A percentile compares a stretch with the other conserved stretches of the same genome.
Evolutionary conservation across 495 filamentous ascomycete species (phyloP).

Genomic region (Xylaria telfairii): DNA sequence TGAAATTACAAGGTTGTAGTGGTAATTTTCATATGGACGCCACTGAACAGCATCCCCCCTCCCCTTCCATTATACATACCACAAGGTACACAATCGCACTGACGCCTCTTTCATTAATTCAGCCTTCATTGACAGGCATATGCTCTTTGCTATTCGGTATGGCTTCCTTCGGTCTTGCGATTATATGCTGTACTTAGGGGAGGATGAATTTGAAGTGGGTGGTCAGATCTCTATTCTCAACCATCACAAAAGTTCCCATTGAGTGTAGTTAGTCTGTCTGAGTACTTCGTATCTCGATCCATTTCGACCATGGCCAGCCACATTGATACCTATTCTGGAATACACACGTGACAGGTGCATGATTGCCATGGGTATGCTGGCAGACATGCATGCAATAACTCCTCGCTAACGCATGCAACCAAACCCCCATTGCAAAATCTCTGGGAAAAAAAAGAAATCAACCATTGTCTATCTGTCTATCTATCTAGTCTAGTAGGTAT

Average conservation of each 20-base stretch:
- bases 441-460: background rate
- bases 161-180: background rate
- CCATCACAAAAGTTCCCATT: background rate
- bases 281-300: too few species aligned
- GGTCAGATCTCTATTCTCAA: slow-evolving; percentile 20
- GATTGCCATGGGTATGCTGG: background rate
- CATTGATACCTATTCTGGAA: slow-evolving; percentile 3
- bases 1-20: too few species aligned
- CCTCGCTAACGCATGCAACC: background rate
- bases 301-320: background rate
- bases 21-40: too few species aligned
- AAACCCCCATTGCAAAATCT: background rate
- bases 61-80: too few species aligned
- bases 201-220: background rate
- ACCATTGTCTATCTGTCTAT: background rate
- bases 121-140: background rate
- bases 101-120: background rate
- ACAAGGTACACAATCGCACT: background rate
- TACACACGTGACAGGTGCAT: background rate
- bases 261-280: background rate
- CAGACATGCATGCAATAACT: background rate
- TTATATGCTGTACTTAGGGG: background rate
- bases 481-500: background rate
- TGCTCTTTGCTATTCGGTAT: background rate
- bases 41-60: background rate